A percentile compares a stretch with the other conserved stretches of the same genome.
Evolutionary conservation across 495 filamentous ascomycete species (phyloP).

Genomic region (Choiromyces venosus): DNA sequence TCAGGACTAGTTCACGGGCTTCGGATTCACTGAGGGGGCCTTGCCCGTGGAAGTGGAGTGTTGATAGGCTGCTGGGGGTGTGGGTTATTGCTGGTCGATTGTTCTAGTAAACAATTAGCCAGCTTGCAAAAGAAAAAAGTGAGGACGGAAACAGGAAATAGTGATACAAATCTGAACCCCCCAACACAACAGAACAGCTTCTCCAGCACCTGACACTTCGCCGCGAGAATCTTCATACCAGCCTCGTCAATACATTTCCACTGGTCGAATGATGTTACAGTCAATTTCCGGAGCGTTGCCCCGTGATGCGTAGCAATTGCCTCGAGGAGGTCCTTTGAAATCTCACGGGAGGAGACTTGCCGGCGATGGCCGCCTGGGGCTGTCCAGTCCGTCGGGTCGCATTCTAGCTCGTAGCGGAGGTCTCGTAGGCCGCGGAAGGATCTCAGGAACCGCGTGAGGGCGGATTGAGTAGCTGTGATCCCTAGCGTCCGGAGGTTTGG

Average conservation of each 20-base stretch:
- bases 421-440: constrained; percentile 6
- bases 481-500: not conserved
- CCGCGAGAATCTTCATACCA: not conserved
- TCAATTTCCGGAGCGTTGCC: not conserved
- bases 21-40: not conserved
- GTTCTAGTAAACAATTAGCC: not conserved
- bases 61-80: not conserved
- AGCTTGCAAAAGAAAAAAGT: not conserved
- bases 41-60: not conserved
- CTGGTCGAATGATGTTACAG: not conserved
- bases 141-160: not conserved
- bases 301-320: constrained; percentile 3
- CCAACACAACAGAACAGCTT: not conserved
- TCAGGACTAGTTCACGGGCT: not conserved
- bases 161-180: not conserved
- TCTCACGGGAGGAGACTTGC: constrained; percentile 6
- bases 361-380: constrained; percentile 10
- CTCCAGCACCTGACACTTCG: not conserved
- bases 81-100: not conserved
- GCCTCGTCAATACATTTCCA: not conserved
- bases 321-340: not conserved
- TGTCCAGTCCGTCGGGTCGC: constrained; percentile 12
- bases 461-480: constrained; percentile 4
- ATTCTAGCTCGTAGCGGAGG: not conserved
- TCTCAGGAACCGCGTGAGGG: not conserved